These are phyloP conservation scores for Coniochaeta sp. DNA, from an alignment of 2,329 filamentous ascomycete genomes.

Conservation along the genomic window DNA sequence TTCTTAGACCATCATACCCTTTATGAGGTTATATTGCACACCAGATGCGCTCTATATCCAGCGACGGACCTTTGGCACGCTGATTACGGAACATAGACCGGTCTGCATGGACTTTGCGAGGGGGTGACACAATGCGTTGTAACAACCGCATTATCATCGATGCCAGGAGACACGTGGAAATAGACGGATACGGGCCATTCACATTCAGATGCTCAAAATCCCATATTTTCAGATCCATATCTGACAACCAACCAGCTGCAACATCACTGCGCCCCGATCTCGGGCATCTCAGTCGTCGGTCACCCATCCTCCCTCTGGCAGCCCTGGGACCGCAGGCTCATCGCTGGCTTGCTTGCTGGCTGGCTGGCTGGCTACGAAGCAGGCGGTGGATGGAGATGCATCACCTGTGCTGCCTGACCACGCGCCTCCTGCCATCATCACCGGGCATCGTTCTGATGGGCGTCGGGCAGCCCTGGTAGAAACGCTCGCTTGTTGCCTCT, in stretches of 20 bases:
- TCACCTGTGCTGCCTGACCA: not conserved
- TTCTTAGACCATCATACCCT: not conserved
- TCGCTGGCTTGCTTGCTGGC: not conserved
- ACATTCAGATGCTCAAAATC: not conserved
- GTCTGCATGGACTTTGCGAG: not conserved
- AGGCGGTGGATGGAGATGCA: not conserved
- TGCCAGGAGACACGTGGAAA: not conserved
- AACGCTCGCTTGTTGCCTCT: not conserved
- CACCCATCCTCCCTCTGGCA: not conserved
- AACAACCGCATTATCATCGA: not conserved
- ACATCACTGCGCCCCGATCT: not conserved
- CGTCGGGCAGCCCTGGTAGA: not conserved
- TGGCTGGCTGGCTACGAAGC: not conserved
- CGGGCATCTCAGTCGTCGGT: not conserved
- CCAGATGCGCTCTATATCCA: not conserved
- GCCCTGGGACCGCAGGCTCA: not conserved
- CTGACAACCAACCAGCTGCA: not conserved
- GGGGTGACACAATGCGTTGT: not conserved
- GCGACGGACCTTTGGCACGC: not conserved
- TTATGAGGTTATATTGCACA: not conserved
- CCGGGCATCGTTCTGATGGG: not conserved
- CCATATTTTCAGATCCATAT: not conserved
- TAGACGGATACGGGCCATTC: not conserved
- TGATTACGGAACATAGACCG: not conserved
- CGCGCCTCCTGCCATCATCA: not conserved